These are phyloP conservation scores for Annulohypoxylon moriforme DNA, from an alignment of 495 filamentous ascomycete genomes.

Conservation along the genomic window DNA sequence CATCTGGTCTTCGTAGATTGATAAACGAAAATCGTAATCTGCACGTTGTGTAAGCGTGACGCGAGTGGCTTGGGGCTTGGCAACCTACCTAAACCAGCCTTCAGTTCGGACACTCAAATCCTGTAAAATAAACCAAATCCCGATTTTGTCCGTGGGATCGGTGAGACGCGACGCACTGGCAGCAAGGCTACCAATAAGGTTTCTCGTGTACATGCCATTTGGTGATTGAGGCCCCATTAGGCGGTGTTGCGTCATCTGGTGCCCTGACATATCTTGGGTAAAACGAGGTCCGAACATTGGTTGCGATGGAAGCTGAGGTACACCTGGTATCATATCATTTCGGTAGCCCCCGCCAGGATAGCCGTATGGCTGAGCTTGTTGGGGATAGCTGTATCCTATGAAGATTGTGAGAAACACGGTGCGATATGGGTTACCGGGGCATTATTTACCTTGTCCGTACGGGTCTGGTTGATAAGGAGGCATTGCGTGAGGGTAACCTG, in stretches of 20 bases:
- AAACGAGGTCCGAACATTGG: conserved; percentile 49
- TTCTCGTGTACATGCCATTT: conserved; percentile 93
- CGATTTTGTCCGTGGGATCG: conserved; percentile 84
- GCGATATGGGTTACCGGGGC: conserved; percentile 31
- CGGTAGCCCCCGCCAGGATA: conserved; percentile 45
- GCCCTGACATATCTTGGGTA: conserved; percentile 47
- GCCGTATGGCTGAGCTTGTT: conserved; percentile 46
- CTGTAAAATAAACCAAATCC: conserved; percentile 97
- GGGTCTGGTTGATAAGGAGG: conserved; percentile 55
- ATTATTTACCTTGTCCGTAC: conserved; percentile 51
- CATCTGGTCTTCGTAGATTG: conserved; percentile 72
- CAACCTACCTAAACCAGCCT: conserved; percentile 82
- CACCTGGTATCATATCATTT: conserved; percentile 44
- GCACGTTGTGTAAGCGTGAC: conserved; percentile 25
- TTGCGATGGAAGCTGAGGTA: conserved; percentile 49
- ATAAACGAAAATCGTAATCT: conserved; percentile 74
- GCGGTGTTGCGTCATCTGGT: conserved; percentile 52
- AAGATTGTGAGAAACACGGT: conserved; percentile 28
- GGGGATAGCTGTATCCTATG: conserved; percentile 58
- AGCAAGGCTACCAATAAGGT: conserved; percentile 92
- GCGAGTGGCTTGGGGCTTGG: not conserved
- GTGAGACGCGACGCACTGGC: conserved; percentile 90
- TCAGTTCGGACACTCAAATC: conserved; percentile 95
- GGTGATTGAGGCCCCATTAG: conserved; percentile 55
- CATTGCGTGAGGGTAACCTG: conserved; percentile 50